phyloP scores from a whole-genome alignment of 768 basidiomycete genomes.

The Arthromyces matolae region DNA sequence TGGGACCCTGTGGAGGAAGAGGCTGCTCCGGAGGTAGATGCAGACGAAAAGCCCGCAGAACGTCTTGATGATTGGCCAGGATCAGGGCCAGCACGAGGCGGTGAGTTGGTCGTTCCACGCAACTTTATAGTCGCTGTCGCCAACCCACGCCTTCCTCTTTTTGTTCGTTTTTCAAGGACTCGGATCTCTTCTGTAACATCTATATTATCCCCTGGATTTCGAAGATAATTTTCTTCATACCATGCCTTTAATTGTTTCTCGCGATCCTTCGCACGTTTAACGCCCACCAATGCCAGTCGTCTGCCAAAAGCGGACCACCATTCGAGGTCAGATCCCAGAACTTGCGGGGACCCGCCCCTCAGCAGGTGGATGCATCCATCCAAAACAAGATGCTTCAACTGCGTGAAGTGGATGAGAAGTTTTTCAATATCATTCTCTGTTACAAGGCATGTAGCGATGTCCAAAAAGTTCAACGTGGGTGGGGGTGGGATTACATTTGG shows the following conservation, averaged over 20 bases:
- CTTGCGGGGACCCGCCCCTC: constrained; percentile 47
- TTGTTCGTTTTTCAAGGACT: constrained; percentile 20
- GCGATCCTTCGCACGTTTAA: constrained; percentile 57
- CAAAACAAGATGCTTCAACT: constrained; percentile 62
- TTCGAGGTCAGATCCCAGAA: neutral
- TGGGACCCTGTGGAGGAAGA: neutral
- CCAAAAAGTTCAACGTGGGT: constrained; percentile 57
- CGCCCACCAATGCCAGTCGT: constrained; percentile 56
- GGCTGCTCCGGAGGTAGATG: neutral
- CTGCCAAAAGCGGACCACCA: constrained; percentile 14
- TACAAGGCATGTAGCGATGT: constrained; percentile 70
- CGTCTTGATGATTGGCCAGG: constrained; percentile 8
- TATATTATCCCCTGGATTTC: constrained; percentile 3
- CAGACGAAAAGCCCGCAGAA: neutral
- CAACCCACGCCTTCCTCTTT: constrained; percentile 56
- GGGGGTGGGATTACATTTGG: constrained; percentile 28
- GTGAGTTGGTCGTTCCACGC: constrained; percentile 25
- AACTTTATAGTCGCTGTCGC: constrained; percentile 65
- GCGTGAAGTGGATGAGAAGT: constrained; percentile 46
- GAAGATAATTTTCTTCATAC: constrained; percentile 31
- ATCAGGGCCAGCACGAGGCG: constrained; percentile 4
- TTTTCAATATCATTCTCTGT: constrained; percentile 49
- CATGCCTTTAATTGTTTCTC: constrained; percentile 59
- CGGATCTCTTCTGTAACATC: constrained; percentile 4
- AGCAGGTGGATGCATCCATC: constrained; percentile 62